Conservation (phyloP, 305 asterid genomes). For the Euphrasia arctica region DNA sequence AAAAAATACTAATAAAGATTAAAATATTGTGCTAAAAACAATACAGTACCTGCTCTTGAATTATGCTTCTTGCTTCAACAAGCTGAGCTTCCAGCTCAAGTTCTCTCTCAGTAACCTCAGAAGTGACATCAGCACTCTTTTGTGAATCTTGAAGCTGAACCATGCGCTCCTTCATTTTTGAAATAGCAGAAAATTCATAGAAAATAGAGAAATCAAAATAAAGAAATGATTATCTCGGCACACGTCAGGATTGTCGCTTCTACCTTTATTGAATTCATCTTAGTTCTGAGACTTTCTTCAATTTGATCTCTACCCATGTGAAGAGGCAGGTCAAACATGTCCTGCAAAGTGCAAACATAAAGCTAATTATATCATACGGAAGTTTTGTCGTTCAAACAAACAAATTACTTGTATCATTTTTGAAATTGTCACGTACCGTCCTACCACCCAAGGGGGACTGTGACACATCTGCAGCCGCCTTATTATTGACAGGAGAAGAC, state of each 20-base stretch:
- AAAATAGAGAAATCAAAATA: background rate
- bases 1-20: no score
- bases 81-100: conserved; percentile 99
- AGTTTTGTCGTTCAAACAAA: background rate
- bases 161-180: conserved; percentile 79
- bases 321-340: conserved; percentile 43
- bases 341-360: conserved; percentile 24
- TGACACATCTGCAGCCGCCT: conserved; percentile 54
- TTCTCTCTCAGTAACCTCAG: conserved; percentile 97
- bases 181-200: conserved; percentile 5
- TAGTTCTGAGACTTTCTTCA: conserved; percentile 37
- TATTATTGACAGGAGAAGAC: conserved; percentile 46
- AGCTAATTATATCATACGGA: conserved; percentile 9
- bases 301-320: conserved; percentile 41
- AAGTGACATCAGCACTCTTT: conserved; percentile 71
- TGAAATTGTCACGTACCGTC: conserved; percentile 49
- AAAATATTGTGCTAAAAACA: background rate
- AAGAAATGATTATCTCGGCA: background rate
- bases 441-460: conserved; percentile 80
- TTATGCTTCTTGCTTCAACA: conserved; percentile 97
- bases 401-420: background rate
- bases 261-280: conserved; percentile 39
- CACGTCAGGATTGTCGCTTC: background rate
- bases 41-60: conserved; percentile 88
- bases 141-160: conserved; percentile 92